Base-by-base conservation (phyloP, 768 basidiomycete species). In the Lyophyllum atratum region DNA sequence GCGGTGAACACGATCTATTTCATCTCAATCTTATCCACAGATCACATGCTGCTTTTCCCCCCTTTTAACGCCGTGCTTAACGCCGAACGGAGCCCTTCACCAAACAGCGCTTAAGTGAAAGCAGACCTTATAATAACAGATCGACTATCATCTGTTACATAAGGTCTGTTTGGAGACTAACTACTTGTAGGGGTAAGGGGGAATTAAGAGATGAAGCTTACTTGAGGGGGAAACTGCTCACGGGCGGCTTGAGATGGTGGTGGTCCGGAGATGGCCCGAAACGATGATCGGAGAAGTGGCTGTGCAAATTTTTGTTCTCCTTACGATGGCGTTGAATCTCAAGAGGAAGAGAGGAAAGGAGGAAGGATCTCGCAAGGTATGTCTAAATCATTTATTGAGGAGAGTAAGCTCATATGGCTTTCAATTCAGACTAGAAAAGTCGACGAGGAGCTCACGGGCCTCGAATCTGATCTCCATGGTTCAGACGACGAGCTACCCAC, bases 241-340 rank as follows among this genome's bases (percentile, higher is more conserved):
- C 17, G 21, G 6, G 40, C 6, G 45, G 14, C 15, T 24, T 28
- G 45, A 14, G 44, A 47, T 22, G 44, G 33, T 47, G 29, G 53
- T 40, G n/a, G 33, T 48, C 26, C 29, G 44, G 51, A 34, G 11
- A 43, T 33, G 28, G 22, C 6, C 17, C 34, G 34, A 37, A 42
- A 44, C 17, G 21, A 10, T 55, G 54, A 62, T 59, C 48, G 42
- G 42, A 59, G 55, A 47, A 25, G 72, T 73, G 72, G 72, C 72
- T 70, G 69, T 73, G 72, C 65, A 66, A 61, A 56, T 66, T 73
- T 70, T 71, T 55, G 54, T 63, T 54, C 52, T 19, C 42, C 45
- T 29, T 33, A 39, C 48, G 56, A 70, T 69, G 65, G 64, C 60
- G 26, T 56, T 57, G 49, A 64, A 60, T 39, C 60, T 70, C 45